Evolutionary conservation across 2,329 filamentous ascomycete species (phyloP).

Genomic region (Exophiala bonariae): DNA sequence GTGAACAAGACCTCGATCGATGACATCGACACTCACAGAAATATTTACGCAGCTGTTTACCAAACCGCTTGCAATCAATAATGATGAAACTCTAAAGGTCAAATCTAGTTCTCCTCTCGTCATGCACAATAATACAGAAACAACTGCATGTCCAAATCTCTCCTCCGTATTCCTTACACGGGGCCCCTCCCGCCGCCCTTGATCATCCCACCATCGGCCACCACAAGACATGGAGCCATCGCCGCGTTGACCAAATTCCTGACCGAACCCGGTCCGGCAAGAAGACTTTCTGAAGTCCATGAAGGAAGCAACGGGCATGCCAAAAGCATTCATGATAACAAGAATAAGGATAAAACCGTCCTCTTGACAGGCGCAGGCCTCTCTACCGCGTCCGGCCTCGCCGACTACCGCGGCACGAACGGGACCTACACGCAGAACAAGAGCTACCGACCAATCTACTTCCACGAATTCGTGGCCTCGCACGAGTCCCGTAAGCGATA

Average conservation of each 20-base stretch:
- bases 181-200: conserved; percentile 73
- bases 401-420: conserved; percentile 85
- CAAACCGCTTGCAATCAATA: no score
- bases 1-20: conserved; percentile 3
- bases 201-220: conserved; percentile 72
- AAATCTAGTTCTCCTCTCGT: no score
- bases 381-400: conserved; percentile 86
- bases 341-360: conserved; percentile 46
- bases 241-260: conserved; percentile 78
- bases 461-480: conserved; percentile 77
- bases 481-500: conserved; percentile 90
- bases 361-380: conserved; percentile 83
- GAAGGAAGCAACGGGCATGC: no score
- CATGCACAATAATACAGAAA: background rate
- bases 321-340: conserved; percentile 46
- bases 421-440: conserved; percentile 94
- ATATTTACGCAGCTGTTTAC: no score
- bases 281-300: conserved; percentile 26
- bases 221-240: conserved; percentile 70
- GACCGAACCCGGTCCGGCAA: conserved; percentile 50
- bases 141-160: conserved; percentile 62
- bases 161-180: conserved; percentile 90
- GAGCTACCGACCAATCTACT: conserved; percentile 87
- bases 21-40: conserved; percentile 8
- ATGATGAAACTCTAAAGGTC: no score